A percentile compares a stretch with the other conserved stretches of the same genome.
Evolutionary conservation across 2,329 filamentous ascomycete species (phyloP).

Genomic region (Claviceps maximensis): DNA sequence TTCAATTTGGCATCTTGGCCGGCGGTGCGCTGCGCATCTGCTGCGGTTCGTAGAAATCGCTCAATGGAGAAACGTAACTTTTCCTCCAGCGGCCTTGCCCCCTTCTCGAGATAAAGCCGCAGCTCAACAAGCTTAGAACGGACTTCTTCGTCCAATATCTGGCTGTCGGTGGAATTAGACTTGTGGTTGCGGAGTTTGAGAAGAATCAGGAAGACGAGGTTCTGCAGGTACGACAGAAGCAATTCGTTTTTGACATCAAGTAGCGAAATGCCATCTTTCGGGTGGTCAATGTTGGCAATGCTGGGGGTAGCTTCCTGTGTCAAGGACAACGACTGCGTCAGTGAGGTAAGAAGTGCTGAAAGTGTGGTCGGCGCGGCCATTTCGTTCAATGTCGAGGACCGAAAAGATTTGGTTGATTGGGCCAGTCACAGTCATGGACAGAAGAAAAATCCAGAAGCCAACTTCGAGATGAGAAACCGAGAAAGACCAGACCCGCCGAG

Average conservation of each 20-base stretch:
- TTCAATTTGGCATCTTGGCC: conserved; percentile 15
- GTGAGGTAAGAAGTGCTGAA: conserved; percentile 35
- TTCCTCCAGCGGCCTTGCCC: conserved; percentile 77
- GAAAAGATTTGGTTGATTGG: not conserved
- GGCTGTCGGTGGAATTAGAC: conserved; percentile 10
- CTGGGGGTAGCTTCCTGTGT: conserved; percentile 56
- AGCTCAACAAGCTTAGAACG: conserved; percentile 83
- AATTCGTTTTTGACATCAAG: conserved; percentile 95
- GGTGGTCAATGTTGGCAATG: conserved; percentile 51
- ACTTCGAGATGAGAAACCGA: not conserved
- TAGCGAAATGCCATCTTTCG: conserved; percentile 79
- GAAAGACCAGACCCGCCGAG: not conserved
- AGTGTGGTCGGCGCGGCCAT: conserved; percentile 38
- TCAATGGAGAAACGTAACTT: conserved; percentile 93
- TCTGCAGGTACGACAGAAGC: conserved; percentile 91
- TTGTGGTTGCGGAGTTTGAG: conserved; percentile 57
- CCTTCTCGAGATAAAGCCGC: conserved; percentile 85
- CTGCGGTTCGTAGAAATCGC: conserved; percentile 78
- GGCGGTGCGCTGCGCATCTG: conserved; percentile 47
- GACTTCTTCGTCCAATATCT: conserved; percentile 48
- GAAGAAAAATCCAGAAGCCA: not conserved
- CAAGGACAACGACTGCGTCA: conserved; percentile 46
- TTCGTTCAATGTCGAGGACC: conserved; percentile 8
- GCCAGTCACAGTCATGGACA: not conserved
- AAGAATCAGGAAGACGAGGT: conserved; percentile 77